phyloP scores from a whole-genome alignment of 805 yeast genomes.

The Barnettozyma californica region DNA sequence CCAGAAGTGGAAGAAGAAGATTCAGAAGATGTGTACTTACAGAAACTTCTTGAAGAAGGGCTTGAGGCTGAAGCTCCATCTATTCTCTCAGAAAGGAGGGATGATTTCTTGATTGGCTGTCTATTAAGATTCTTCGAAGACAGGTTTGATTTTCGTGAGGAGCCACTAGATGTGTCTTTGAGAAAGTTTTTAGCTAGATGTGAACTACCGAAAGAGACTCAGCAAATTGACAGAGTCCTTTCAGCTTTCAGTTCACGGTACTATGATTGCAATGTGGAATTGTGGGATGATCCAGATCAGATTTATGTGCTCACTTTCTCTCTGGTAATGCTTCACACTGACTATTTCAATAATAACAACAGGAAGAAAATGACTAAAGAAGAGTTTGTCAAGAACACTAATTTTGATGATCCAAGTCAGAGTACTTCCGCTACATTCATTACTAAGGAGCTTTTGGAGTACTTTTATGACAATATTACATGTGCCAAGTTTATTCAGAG shows the following conservation, averaged over 20 bases:
- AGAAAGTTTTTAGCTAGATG: conserved; percentile 52
- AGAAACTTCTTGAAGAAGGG: conserved; percentile 22
- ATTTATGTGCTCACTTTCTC: conserved; percentile 62
- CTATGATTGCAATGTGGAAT: conserved; percentile 22
- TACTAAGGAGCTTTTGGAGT: conserved; percentile 42
- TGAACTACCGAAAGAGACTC: conserved; percentile 65
- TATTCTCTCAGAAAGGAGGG: conserved; percentile 26
- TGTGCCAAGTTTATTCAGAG: conserved; percentile 49
- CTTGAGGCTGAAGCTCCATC: conserved; percentile 29
- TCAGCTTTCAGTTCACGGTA: conserved; percentile 52
- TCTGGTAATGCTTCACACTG: conserved; percentile 68
- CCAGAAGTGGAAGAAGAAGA: conserved; percentile 28
- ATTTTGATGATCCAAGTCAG: conserved; percentile 25
- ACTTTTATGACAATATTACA: conserved; percentile 64
- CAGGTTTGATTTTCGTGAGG: conserved; percentile 43
- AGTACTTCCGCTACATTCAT: conserved; percentile 22
- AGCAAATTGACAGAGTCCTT: conserved; percentile 68
- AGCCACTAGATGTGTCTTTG: conserved; percentile 63
- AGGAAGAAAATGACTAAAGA: conserved; percentile 59
- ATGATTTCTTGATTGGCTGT: conserved; percentile 25
- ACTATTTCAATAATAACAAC: conserved; percentile 61
- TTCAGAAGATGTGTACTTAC: conserved; percentile 25
- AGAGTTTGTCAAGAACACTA: conserved; percentile 51
- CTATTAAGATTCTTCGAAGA: conserved; percentile 24
- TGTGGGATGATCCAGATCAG: conserved; percentile 40